Evolutionary conservation across 2,329 filamentous ascomycete genomes (phyloP), one percentile per base, ranked within the genome.

Genomic region (Passalora sequoiae): DNA sequence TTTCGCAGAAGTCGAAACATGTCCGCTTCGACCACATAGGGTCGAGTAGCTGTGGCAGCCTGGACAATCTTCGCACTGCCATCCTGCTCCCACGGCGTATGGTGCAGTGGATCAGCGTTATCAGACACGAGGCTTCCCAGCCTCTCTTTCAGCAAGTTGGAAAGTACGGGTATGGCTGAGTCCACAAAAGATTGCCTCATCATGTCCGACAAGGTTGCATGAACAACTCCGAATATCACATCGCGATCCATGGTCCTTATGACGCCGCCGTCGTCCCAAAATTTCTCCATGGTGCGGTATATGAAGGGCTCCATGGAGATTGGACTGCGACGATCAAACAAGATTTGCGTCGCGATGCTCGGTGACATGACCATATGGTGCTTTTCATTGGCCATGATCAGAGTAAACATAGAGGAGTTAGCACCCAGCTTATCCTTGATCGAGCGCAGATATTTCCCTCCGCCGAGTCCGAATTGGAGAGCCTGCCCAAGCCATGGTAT

Each of bases 401-500:
- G 31, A 10, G 7, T 9, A n/a, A 19, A 35, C 8, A 35, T 35
- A 3, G 31, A 19, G 3, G 16, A 13, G 16, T 35, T 35, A 8
- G 31, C 13, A 8, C 31, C 31, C 7, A 35, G 31, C 15, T 19
- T 19, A 17, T 35, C 31, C 4, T 15, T 19, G n/a, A 17, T 21
- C 15, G 6, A 17, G 31, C 31, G 13, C 8, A 35, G 31, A 10
- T 6, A 35, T 8, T 10, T 19, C 6, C 17, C 17, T 3, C 8
- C 5, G 15, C 17, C 15, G 7, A 35, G 13, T 10, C 15, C 31
- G 17, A 35, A 35, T 4, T 15, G 21, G n/a, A 17, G 15, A 3
- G 19, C 15, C 6, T 35, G 31, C 8, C 31, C 31, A 4, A 35
- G n/a, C 31, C 31, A 35, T 35, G 31, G 31, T 19, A 35, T 35